A percentile compares a stretch with the other conserved stretches of the same genome.
Conservation (phyloP, 306 rosid species). For the Chamaecrista fasciculata region DNA sequence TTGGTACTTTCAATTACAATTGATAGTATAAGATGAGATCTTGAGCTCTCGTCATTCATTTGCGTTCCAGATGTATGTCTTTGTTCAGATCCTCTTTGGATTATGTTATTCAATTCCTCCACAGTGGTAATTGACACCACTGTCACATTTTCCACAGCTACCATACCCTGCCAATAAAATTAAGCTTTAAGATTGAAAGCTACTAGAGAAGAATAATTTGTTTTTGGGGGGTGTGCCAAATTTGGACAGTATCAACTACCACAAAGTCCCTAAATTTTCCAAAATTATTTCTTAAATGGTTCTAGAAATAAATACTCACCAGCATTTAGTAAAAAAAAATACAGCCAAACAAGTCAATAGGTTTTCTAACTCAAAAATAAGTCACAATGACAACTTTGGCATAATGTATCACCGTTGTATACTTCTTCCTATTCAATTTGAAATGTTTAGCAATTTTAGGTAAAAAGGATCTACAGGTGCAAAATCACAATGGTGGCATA, state of each 20-base stretch:
- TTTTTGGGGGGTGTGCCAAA: background rate
- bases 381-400: no score
- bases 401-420: no score
- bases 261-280: background rate
- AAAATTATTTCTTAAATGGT: background rate
- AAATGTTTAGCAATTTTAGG: no score
- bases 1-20: slow-evolving; percentile 77
- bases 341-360: background rate
- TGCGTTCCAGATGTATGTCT: slow-evolving; percentile 81
- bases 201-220: background rate
- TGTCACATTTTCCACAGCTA: slow-evolving; percentile 70
- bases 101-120: slow-evolving; percentile 68
- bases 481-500: background rate
- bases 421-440: no score
- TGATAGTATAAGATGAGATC: slow-evolving; percentile 91
- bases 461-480: background rate
- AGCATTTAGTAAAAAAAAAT: background rate
- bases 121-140: slow-evolving; percentile 56
- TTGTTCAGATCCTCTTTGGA: slow-evolving; percentile 72
- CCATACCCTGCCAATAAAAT: slow-evolving; percentile 71
- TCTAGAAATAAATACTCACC: background rate
- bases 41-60: slow-evolving; percentile 89
- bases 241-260: background rate
- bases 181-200: slow-evolving; percentile 14
- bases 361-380: background rate